Percentiles rank a stretch among this genome's conserved stretches.
These are phyloP conservation scores for Penicillium chermesinum DNA, from an alignment of 495 filamentous ascomycete species.

Conservation along the genomic window DNA sequence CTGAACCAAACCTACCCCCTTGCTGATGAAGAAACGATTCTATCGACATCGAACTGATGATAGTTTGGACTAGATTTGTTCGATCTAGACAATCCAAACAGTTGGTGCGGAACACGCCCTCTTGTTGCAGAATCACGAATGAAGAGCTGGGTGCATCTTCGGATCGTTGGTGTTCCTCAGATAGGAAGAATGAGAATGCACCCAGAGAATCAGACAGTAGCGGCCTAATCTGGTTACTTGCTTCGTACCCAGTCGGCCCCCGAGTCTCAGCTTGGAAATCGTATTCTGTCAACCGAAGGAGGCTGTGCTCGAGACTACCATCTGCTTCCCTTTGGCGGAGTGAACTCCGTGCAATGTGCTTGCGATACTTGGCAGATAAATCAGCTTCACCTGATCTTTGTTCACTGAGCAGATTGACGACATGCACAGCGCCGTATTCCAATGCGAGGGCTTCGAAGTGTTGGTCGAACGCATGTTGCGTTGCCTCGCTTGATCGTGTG, in stretches of 20 bases:
- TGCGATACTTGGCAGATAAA: constrained; percentile 69
- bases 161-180: constrained; percentile 50
- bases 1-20: constrained; percentile 57
- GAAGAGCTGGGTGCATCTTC: constrained; percentile 40
- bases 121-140: constrained; percentile 77
- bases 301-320: constrained; percentile 49
- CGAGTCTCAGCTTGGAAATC: constrained; percentile 95
- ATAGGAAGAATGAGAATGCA: constrained; percentile 83
- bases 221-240: constrained; percentile 69
- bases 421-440: constrained; percentile 82
- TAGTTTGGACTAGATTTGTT: constrained; percentile 93
- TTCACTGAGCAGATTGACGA: constrained; percentile 87
- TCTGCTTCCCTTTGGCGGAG: constrained; percentile 48
- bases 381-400: constrained; percentile 79
- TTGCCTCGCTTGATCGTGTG: constrained; percentile 83
- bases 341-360: constrained; percentile 66
- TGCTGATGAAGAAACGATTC: constrained; percentile 72
- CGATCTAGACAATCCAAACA: constrained; percentile 94
- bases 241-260: constrained; percentile 81
- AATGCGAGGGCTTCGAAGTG: constrained; percentile 81
- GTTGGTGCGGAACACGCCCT: constrained; percentile 92
- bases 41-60: constrained; percentile 86
- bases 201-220: constrained; percentile 72
- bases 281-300: constrained; percentile 76
- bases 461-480: constrained; percentile 90